Evolutionary conservation across 2,329 filamentous ascomycete species (phyloP), one percentile per base, ranked within the genome.

Genomic region (Epichloe scottii): DNA sequence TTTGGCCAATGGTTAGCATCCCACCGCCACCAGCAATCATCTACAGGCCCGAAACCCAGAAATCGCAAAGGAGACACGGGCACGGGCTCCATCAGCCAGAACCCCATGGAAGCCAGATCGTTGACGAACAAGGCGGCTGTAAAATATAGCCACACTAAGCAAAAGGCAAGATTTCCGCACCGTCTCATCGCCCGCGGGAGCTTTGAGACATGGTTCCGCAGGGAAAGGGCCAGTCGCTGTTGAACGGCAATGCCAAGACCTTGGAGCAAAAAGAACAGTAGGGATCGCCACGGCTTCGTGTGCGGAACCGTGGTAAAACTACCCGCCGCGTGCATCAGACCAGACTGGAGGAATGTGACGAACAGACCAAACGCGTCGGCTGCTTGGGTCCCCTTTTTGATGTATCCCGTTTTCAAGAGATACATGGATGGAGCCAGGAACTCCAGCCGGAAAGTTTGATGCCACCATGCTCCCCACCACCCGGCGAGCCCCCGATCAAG

Each of bases 381-480:
- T 3, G 52, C 5, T 7, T 48, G 10, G 33, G 64, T 58, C 49
- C 66, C 58, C 57, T 62, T 56, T 54, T 55, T 58, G 53, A 80
- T 46, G 57, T 71, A 63, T 17, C 73, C 66, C 40, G 54, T 49
- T 54, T 63, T 57, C 8, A 66, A 63, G 51, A 84, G 58, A 59
- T 71, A 78, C 2, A 65, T 66, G 0, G 75, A 69, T 0, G 84
- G 83, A 4, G 81, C 76, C 39, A 78, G 68, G 61, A 91, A 89
- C 2, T 79, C 81, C 51, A 81, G 76, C 1, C 89, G 84, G 68
- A 95, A 94, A 3, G 84, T 83, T 67, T 96, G 90, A 65, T 97
- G 91, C 91, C 91, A 96, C 76, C 82, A 91, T 21, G 73, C 74
- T 43, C 86, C 83, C 91, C 91, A 97, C 68, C 84, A 85, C 1